These are phyloP conservation scores for Lagenaria siceraria DNA, from an alignment of 306 rosid genomes.

Conservation along the genomic window DNA sequence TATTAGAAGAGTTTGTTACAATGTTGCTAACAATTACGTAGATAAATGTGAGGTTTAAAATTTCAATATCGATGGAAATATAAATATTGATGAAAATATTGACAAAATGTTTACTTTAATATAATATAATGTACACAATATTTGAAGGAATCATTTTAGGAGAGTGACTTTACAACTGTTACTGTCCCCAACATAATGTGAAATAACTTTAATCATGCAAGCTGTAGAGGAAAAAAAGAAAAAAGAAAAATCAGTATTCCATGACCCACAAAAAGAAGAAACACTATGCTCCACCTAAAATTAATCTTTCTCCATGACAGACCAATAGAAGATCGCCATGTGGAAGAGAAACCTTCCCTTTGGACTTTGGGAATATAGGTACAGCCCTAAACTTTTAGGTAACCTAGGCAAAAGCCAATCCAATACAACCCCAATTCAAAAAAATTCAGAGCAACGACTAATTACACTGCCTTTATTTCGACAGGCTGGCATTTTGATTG, in stretches of 20 bases:
- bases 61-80: no score
- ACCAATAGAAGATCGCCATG: background rate
- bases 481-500: slow-evolving; percentile 5
- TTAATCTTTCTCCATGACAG: background rate
- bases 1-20: no score
- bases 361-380: background rate
- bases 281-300: background rate
- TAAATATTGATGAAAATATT: no score
- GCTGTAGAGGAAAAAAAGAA: background rate
- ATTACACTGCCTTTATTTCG: background rate
- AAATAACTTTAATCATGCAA: slow-evolving; percentile 5
- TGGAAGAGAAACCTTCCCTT: background rate
- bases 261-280: background rate
- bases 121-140: background rate
- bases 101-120: no score
- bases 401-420: background rate
- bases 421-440: background rate
- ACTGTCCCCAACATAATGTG: background rate
- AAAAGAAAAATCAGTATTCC: background rate
- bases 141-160: slow-evolving; percentile 1
- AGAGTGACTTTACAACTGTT: slow-evolving; percentile 5
- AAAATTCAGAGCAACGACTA: background rate
- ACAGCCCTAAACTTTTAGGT: background rate
- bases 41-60: no score
- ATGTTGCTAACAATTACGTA: no score